phyloP scores from a whole-genome alignment of 1,284 basidiomycete genomes.

The Ceratobasidium sp. region DNA sequence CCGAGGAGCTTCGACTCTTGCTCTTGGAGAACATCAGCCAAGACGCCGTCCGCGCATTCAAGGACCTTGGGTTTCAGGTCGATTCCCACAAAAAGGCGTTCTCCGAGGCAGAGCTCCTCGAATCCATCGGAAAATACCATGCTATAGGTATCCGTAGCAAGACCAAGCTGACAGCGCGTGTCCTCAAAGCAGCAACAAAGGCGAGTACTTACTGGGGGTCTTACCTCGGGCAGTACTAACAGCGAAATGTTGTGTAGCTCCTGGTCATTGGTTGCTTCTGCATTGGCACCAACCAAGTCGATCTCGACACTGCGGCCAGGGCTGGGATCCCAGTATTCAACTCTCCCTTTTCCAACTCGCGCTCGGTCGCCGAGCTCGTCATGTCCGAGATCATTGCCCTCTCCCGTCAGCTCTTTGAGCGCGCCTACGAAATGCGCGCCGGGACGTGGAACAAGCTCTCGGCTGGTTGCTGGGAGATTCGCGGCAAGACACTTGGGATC shows the following conservation, averaged over 20 bases:
- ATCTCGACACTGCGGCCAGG: conserved; percentile 83
- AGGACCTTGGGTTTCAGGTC: conserved; percentile 89
- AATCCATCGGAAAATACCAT: conserved; percentile 89
- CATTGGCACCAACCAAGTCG: conserved; percentile 99
- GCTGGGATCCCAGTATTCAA: conserved; percentile 99
- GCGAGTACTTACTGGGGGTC: conserved; percentile 13
- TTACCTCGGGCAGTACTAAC: conserved; percentile 7
- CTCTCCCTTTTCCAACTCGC: conserved; percentile 99
- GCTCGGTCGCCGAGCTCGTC: conserved; percentile 98
- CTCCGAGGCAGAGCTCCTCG: conserved; percentile 91
- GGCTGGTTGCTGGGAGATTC: conserved; percentile 97
- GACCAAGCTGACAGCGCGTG: conserved; percentile 92
- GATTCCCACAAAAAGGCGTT: conserved; percentile 90
- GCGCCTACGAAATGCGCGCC: conserved; percentile 85
- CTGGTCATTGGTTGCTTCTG: conserved; percentile 99
- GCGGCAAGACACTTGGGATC: conserved; percentile 98
- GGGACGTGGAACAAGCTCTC: conserved; percentile 99
- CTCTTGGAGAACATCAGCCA: conserved; percentile 96
- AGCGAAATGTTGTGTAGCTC: conserved; percentile 65
- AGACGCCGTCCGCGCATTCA: conserved; percentile 87
- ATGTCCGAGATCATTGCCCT: conserved; percentile 94
- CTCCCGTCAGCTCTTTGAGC: conserved; percentile 94
- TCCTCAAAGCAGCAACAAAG: conserved; percentile 81
- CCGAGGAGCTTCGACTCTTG: conserved; percentile 79
- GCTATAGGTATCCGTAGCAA: conserved; percentile 97